phyloP scores from a whole-genome alignment of 225 moss, liverwort and hornwort species.

The Physcomitrellopsis africana region DNA sequence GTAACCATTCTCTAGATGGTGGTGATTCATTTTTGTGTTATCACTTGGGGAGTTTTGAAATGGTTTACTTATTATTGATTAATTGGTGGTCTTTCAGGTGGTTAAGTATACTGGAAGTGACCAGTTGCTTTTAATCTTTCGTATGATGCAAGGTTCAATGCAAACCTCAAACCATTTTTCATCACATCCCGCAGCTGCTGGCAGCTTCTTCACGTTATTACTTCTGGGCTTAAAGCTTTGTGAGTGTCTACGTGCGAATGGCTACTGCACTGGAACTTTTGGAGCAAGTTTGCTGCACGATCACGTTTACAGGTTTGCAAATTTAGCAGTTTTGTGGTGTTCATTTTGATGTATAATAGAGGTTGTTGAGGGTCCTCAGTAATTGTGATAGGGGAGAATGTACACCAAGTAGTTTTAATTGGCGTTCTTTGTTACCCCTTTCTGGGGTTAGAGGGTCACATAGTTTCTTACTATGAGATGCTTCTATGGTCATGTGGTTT shows the following conservation, averaged over 20 bases:
- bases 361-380: not conserved
- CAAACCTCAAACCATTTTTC: slow-evolving; percentile 57
- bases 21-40: slow-evolving; percentile 2
- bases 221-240: slow-evolving; percentile 73
- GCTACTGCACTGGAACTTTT: slow-evolving; percentile 53
- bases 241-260: slow-evolving; percentile 48
- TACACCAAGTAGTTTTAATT: no score
- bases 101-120: slow-evolving; percentile 73
- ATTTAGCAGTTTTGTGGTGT: not conserved
- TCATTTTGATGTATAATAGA: not conserved
- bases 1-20: slow-evolving; percentile 11
- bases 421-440: no score
- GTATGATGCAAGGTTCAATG: slow-evolving; percentile 85
- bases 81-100: slow-evolving; percentile 57
- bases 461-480: no score
- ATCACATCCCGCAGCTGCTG: slow-evolving; percentile 83
- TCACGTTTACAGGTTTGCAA: slow-evolving; percentile 63
- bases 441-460: no score
- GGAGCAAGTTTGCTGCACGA: slow-evolving; percentile 61
- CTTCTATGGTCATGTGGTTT: no score
- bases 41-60: not conserved
- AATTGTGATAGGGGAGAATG: not conserved
- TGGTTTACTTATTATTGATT: slow-evolving; percentile 13
- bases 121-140: slow-evolving; percentile 73
- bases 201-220: slow-evolving; percentile 78